Base-by-base conservation (phyloP, 2,329 filamentous ascomycete species). In the Leptographium wingfieldii region DNA sequence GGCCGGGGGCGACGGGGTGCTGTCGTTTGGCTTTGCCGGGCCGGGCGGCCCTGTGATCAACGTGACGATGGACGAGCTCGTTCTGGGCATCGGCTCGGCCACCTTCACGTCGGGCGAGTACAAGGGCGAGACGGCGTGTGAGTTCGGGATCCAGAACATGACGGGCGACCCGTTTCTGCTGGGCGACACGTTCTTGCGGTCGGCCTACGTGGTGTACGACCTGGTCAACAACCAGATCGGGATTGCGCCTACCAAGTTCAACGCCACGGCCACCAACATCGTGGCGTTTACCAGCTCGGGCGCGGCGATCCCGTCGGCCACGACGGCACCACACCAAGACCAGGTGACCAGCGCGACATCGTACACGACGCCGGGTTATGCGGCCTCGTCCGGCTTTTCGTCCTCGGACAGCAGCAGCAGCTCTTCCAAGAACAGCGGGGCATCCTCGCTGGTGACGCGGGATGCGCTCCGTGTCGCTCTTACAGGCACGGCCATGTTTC, bases 161-260 rank as follows among this genome's bases (percentile, higher is more conserved):
- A 74, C 69, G 27, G 66, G 66, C 27, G 63, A 69, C 2, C 70
- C 75, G 0, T 80, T 71, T 64, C 71, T 83, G 51, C 74, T 84
- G 11, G 81, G 81, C 52, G 81, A 82, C 65, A 80, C 77, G 0
- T 84, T 84, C 67, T 69, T 84, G 38, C 77, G 81, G 59, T 83
- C 80, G 1, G 81, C 80, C 1, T 84, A 83, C 62, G 77, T 83
- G 6, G 80, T 83, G 9, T 84, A 82, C 63, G 81, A 84, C 63
- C 70, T 83, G 25, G 73, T 77, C 57, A 83, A 83, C 68, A 79
- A 82, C 67, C 72, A 83, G 65, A 73, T 84, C 59, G 80, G 68
- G 22, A 69, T 84, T 25, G 81, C 80, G 4, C 71, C 74, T 19
- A 82, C 81, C 12, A 73, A 80, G 61, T 82, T 83, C 69, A 82